Evolutionary conservation across 441 rosid genomes (phyloP).

Genomic region (Erysimum cheiri): DNA sequence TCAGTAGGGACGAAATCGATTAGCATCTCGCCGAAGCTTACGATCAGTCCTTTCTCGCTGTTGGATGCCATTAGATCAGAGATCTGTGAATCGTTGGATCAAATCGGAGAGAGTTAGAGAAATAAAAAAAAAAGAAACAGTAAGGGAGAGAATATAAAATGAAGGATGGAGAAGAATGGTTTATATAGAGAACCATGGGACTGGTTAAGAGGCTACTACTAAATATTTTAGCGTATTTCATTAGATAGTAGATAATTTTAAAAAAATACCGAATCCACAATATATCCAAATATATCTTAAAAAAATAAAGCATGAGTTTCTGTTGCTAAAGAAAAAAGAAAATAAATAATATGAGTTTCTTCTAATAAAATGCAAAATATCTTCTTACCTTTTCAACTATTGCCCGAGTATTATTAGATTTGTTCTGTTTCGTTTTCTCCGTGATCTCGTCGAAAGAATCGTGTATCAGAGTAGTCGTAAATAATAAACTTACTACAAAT

Average conservation of each 20-base stretch:
- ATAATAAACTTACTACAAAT: neutral
- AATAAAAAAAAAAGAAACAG: neutral
- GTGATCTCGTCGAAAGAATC: neutral
- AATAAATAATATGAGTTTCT: neutral
- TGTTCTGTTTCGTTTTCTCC: slow-evolving; percentile 6
- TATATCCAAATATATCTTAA: neutral
- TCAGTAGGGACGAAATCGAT: slow-evolving; percentile 62
- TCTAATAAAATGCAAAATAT: slow-evolving; percentile 17
- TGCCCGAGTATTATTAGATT: slow-evolving; percentile 23
- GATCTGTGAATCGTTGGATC: slow-evolving; percentile 30
- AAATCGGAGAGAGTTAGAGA: slow-evolving; percentile 23
- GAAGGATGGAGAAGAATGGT: neutral
- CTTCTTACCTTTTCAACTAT: slow-evolving; percentile 8
- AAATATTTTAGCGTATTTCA: neutral
- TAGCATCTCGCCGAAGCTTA: slow-evolving; percentile 62
- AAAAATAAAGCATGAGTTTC: neutral
- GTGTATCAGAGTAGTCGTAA: neutral
- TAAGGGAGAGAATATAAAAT: slow-evolving; percentile 5
- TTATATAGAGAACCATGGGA: slow-evolving; percentile 39
- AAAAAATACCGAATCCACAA: too few species aligned
- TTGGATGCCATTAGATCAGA: slow-evolving; percentile 53
- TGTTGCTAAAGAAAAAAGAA: neutral
- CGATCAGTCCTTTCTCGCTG: slow-evolving; percentile 48
- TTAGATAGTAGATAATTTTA: neutral
- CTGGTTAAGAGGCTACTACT: slow-evolving; percentile 13